Evolutionary conservation across 2,329 filamentous ascomycete genomes (phyloP).

Genomic region (Moelleriella libera): DNA sequence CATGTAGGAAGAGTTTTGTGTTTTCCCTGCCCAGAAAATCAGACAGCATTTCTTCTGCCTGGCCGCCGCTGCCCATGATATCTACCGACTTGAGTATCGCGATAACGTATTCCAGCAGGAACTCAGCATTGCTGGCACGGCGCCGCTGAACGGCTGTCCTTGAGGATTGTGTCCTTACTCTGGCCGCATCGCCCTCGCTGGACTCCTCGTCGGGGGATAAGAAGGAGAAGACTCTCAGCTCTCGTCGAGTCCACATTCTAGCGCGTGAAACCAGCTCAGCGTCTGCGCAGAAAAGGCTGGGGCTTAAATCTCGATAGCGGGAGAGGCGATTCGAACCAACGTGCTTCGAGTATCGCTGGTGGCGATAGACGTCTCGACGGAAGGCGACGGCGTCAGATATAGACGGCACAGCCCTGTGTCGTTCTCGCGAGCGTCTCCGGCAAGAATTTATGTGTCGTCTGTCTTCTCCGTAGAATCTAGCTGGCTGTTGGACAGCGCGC

Average conservation of each 20-base stretch:
- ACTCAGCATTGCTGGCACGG: slow-evolving; percentile 52
- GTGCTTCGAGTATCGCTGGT: slow-evolving; percentile 62
- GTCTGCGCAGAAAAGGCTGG: slow-evolving; percentile 48
- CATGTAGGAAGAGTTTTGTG: slow-evolving; percentile 67
- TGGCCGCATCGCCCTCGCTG: slow-evolving; percentile 9
- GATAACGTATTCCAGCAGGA: slow-evolving; percentile 73
- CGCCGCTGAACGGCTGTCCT: slow-evolving; percentile 27
- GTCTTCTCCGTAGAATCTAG: background rate
- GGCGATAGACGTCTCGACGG: slow-evolving; percentile 59
- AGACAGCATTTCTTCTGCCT: slow-evolving; percentile 64
- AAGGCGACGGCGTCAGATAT: slow-evolving; percentile 16
- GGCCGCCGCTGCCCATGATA: slow-evolving; percentile 61
- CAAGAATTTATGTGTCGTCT: background rate
- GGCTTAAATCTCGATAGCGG: slow-evolving; percentile 59
- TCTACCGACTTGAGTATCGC: slow-evolving; percentile 74
- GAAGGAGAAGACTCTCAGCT: slow-evolving; percentile 72
- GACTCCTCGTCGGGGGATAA: slow-evolving; percentile 24
- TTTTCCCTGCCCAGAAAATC: slow-evolving; percentile 68
- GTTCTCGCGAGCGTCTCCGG: slow-evolving; percentile 3
- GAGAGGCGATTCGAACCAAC: slow-evolving; percentile 72
- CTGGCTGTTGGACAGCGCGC: too few relatives aligned
- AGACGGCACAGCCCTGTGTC: background rate
- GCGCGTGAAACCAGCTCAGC: slow-evolving; percentile 60
- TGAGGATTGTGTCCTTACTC: slow-evolving; percentile 8
- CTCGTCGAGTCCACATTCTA: slow-evolving; percentile 67